Evolutionary conservation across 2,329 filamentous ascomycete genomes (phyloP).

Genomic region (Diaporthe nobilis): DNA sequence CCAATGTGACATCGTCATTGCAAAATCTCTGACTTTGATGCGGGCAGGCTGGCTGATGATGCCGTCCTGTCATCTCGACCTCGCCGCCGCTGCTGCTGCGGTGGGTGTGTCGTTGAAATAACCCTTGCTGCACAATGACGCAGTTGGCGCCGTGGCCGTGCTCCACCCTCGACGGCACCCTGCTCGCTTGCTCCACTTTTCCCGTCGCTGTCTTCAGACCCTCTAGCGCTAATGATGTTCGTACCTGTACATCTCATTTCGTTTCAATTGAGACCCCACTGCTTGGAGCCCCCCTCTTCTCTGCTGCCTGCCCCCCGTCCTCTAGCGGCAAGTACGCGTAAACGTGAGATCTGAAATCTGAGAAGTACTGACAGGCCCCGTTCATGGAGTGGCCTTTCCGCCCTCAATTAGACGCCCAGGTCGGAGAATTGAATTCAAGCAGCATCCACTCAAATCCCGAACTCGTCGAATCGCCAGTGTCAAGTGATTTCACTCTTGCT

Average conservation of each 20-base stretch:
- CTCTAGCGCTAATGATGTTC: background rate
- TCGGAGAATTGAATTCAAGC: conserved; percentile 18
- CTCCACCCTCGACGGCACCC: conserved; percentile 14
- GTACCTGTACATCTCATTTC: conserved; percentile 19
- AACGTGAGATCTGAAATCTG: conserved; percentile 26
- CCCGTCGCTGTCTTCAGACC: conserved; percentile 24
- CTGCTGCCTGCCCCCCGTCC: background rate
- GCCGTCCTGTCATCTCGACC: background rate
- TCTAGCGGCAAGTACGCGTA: conserved; percentile 11
- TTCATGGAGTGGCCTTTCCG: background rate
- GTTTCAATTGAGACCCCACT: background rate
- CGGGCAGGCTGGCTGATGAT: conserved; percentile 1
- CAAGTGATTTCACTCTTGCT: background rate
- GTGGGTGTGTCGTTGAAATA: conserved; percentile 42
- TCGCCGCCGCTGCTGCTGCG: conserved; percentile 23
- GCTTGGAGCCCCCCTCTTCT: background rate
- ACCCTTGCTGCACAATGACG: conserved; percentile 39
- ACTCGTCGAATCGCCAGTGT: background rate
- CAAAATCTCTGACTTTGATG: background rate
- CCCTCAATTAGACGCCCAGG: conserved; percentile 23
- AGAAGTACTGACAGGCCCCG: background rate
- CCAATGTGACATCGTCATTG: conserved; percentile 13
- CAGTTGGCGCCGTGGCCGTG: conserved; percentile 32
- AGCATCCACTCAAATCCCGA: conserved; percentile 1
- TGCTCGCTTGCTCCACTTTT: background rate